A percentile compares a stretch with the other conserved stretches of the same genome.
phyloP scores from a whole-genome alignment of 2,329 filamentous ascomycete species.

The Talaromyces pinophilus region DNA sequence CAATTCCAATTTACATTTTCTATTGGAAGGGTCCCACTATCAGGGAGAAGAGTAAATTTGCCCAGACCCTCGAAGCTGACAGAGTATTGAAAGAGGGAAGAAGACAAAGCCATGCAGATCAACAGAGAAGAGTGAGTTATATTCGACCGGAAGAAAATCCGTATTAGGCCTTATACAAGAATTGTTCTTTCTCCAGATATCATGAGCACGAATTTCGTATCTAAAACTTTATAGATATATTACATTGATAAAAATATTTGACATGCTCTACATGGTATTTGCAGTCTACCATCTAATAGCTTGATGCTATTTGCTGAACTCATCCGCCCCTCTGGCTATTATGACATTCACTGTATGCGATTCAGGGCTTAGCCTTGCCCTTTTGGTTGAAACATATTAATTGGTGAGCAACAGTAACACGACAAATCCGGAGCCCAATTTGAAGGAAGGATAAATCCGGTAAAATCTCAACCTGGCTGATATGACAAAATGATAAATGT shows the following conservation, averaged over 20 bases:
- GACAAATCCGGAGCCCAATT: background rate
- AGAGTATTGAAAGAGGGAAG: slow-evolving; percentile 23
- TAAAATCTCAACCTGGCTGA: background rate
- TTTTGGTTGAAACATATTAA: background rate
- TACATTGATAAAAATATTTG: background rate
- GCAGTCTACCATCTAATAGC: background rate
- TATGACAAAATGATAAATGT: background rate
- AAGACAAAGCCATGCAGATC: slow-evolving; percentile 24
- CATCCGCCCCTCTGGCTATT: background rate
- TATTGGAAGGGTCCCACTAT: slow-evolving; percentile 59
- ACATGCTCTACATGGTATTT: background rate
- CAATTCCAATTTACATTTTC: slow-evolving; percentile 57
- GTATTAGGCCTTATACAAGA: background rate
- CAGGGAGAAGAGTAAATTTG: slow-evolving; percentile 55
- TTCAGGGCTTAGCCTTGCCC: background rate
- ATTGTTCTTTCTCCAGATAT: too few species aligned
- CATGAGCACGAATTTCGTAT: too few species aligned
- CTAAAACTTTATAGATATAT: too few species aligned
- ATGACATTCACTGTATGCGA: background rate
- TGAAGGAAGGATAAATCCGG: background rate
- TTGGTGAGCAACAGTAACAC: background rate
- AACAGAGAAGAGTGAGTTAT: background rate
- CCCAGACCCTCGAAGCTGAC: slow-evolving; percentile 42
- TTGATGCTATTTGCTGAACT: background rate
- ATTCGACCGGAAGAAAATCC: background rate